phyloP scores from a whole-genome alignment of 192 early-diverging fungal genomes.

The Gigaspora rosea region DNA sequence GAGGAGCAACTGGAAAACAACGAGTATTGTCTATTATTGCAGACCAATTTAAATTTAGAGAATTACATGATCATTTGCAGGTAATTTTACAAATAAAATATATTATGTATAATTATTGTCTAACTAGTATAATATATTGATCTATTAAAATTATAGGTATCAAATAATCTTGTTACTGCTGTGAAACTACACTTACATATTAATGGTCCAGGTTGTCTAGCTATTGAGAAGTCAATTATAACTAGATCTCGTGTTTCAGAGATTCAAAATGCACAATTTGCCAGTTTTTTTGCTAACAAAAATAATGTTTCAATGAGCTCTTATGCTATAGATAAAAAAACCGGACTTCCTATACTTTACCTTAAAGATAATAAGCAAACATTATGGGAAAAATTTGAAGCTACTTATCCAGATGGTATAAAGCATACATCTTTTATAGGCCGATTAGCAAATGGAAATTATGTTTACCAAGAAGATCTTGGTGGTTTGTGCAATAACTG shows the following conservation, averaged over 20 bases:
- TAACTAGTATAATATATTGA: no score
- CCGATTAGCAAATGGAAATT: neutral
- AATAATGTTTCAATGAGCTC: slow-evolving; percentile 7
- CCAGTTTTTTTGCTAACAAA: neutral
- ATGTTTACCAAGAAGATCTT: neutral
- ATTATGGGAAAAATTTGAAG: slow-evolving; percentile 2
- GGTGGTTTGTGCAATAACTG: neutral
- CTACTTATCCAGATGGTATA: neutral
- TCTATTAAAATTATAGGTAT: neutral
- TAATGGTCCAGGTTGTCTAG: neutral
- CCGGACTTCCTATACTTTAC: neutral
- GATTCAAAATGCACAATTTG: neutral
- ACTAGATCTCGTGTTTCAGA: neutral
- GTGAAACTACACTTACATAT: neutral
- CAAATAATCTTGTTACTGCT: neutral
- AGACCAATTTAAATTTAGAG: neutral
- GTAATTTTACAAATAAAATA: neutral
- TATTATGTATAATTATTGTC: no score
- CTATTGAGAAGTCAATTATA: neutral
- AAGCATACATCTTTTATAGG: neutral
- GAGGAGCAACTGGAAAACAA: neutral
- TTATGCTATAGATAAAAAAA: neutral
- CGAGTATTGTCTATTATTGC: neutral
- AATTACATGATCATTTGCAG: neutral
- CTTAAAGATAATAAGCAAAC: slow-evolving; percentile 8